Conservation (phyloP, 2,329 filamentous ascomycete genomes). For the Alternaria alternata region DNA sequence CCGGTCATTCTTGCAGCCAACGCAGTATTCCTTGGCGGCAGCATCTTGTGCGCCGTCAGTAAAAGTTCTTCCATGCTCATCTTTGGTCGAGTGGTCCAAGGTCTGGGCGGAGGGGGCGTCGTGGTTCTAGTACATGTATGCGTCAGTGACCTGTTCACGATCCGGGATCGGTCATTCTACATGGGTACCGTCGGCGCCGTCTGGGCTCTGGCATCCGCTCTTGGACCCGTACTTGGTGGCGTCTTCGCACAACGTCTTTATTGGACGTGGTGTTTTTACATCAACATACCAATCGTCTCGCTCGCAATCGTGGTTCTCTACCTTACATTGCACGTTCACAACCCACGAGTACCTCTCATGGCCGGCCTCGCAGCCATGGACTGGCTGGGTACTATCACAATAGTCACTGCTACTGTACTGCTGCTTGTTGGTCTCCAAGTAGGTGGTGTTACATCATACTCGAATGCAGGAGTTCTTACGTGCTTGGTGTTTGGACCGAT, state of each 20-base stretch:
- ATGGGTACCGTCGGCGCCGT: constrained; percentile 61
- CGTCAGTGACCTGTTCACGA: constrained; percentile 63
- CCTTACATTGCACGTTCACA: constrained; percentile 62
- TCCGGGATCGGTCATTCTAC: constrained; percentile 57
- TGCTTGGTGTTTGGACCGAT: constrained; percentile 59
- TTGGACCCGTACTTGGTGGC: constrained; percentile 64
- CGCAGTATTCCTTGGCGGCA: constrained; percentile 58
- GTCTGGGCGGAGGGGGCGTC: constrained; percentile 62
- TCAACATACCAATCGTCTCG: constrained; percentile 58
- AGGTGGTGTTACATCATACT: constrained; percentile 59
- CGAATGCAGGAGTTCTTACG: constrained; percentile 59
- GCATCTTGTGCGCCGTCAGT: constrained; percentile 60
- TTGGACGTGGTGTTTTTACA: constrained; percentile 62
- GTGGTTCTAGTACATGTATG: constrained; percentile 62
- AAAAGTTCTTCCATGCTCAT: constrained; percentile 62
- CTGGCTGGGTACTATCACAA: constrained; percentile 61
- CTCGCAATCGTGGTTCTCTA: constrained; percentile 59
- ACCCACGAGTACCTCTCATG: constrained; percentile 57
- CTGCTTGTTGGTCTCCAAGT: constrained; percentile 63
- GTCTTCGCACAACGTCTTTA: constrained; percentile 55
- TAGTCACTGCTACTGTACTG: constrained; percentile 59
- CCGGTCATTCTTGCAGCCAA: constrained; percentile 47
- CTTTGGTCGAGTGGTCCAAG: constrained; percentile 62
- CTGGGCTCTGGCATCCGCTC: constrained; percentile 64
- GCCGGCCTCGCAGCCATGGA: constrained; percentile 61